Percentiles rank a stretch among this genome's conserved stretches.
Conservation (phyloP, 441 rosid species). For the Gossypium davidsonii region DNA sequence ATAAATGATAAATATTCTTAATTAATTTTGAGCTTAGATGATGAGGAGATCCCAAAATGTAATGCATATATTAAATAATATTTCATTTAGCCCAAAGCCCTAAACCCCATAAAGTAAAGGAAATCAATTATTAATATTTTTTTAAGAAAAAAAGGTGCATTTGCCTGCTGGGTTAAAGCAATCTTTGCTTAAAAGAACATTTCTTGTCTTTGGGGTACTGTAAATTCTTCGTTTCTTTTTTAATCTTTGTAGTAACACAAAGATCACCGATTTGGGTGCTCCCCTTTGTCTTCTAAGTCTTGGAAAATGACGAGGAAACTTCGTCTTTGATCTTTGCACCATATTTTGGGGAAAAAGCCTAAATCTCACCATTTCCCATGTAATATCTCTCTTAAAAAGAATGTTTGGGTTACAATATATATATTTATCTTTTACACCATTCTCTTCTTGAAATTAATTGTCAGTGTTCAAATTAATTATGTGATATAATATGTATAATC, state of each 20-base stretch:
- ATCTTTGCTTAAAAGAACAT: conserved; percentile 35
- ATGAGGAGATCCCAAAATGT: conserved; percentile 54
- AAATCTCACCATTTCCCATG: conserved; percentile 9
- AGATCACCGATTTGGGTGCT: conserved; percentile 19
- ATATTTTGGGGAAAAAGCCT: background rate
- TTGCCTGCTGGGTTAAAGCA: conserved; percentile 44
- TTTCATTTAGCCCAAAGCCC: conserved; percentile 22
- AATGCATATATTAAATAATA: conserved; percentile 16
- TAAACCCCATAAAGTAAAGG: conserved; percentile 32
- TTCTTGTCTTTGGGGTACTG: conserved; percentile 35
- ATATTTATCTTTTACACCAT: background rate
- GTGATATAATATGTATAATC: background rate
- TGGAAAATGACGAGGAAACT: background rate
- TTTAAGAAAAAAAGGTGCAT: conserved; percentile 11
- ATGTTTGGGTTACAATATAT: conserved; percentile 8
- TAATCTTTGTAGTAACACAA: conserved; percentile 28
- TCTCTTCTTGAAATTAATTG: background rate
- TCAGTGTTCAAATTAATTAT: background rate
- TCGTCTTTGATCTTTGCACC: conserved; percentile 3
- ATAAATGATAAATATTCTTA: background rate
- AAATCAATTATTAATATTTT: background rate
- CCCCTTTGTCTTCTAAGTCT: background rate
- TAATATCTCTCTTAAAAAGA: conserved; percentile 2
- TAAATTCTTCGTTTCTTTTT: conserved; percentile 24
- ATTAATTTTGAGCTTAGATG: conserved; percentile 17